Evolutionary conservation across 1,139 yeast genomes (phyloP), one percentile per base, ranked within the genome.

Genomic region (Williopsis jadinii): DNA sequence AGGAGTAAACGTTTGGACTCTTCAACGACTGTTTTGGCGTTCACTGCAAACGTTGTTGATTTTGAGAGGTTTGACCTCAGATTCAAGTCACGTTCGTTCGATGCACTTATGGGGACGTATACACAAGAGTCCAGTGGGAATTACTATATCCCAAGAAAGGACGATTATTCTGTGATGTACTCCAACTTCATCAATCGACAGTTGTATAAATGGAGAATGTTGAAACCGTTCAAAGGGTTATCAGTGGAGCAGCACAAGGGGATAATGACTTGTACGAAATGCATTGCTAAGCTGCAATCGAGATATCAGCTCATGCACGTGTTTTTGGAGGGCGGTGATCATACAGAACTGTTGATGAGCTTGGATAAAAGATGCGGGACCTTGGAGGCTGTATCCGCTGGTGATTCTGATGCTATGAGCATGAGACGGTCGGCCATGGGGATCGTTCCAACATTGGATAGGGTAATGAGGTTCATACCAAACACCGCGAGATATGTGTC

Each of bases 31-130:
- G 26, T n/a, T 9, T n/a, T 45, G 12, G 24, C 13, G 4, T 46
- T 46, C 38, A 28, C 38, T 8, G 43, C 43, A 3, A 26, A 34
- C n/a, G 29, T 42, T 28, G 40, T 49, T 10, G 54, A 50, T 32
- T 53, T 53, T 37, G 51, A 49, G 29, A 36, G 41, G 2, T 30
- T 30, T 19, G 57, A 53, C 35, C 15, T 53, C 28, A 37, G 53
- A n/a, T 52, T 35, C 29, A 36, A 37, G 6, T 38, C 48, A n/a
- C 37, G 33, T 14, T 32, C 41, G 10, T 14, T 19, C 3, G 28
- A 31, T 9, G 13, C 40, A 9, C 14, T 30, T 12, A 19, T 36
- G 13, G 38, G 38, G 11, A 30, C 33, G 8, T 24, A 30, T 19
- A 11, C 34, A n/a, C n/a, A 30, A 14, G 38, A 30, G 15, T 11